A percentile compares a stretch with the other conserved stretches of the same genome.
phyloP scores from a whole-genome alignment of 106 monocot species.

The Alisma plantagoaquatica region DNA sequence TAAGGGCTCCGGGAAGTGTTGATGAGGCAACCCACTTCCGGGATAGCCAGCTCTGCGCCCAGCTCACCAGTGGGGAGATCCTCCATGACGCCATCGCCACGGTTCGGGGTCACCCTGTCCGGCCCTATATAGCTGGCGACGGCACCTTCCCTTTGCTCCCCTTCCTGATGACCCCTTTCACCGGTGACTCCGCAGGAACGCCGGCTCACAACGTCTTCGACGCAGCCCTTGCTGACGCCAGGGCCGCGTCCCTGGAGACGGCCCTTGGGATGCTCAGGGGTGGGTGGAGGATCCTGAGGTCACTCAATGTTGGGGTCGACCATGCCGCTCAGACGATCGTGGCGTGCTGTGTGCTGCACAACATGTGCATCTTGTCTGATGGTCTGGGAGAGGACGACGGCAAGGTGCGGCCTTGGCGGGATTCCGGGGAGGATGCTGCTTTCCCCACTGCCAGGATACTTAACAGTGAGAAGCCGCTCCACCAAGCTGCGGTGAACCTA shows the following conservation, averaged over 20 bases:
- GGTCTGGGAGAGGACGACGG: conserved; percentile 10
- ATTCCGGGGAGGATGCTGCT: conserved; percentile 41
- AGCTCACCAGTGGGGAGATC: conserved; percentile 21
- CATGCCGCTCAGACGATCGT: conserved; percentile 26
- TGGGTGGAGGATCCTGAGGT: conserved; percentile 23
- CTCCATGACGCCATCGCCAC: conserved; percentile 20
- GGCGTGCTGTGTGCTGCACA: conserved; percentile 27
- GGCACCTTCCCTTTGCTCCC: conserved; percentile 41
- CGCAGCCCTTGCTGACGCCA: conserved; percentile 6
- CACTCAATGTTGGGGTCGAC: conserved; percentile 15
- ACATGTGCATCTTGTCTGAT: conserved; percentile 48
- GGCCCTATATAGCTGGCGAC: conserved; percentile 47
- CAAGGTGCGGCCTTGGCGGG: too few relatives aligned
- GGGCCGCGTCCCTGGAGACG: conserved; percentile 13
- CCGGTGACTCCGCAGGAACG: conserved; percentile 3
- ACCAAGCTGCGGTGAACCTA: conserved; percentile 30
- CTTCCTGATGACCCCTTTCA: conserved; percentile 50
- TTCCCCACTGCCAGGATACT: conserved; percentile 20
- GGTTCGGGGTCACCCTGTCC: too few relatives aligned
- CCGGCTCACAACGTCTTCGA: conserved; percentile 36
- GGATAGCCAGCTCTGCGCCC: conserved; percentile 42
- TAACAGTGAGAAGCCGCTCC: conserved; percentile 33
- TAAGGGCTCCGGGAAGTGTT: conserved; percentile 47
- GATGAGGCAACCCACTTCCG: conserved; percentile 50
- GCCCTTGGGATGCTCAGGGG: conserved; percentile 23